phyloP scores from a whole-genome alignment of 805 yeast genomes.

The Yarrowia hollandica region DNA sequence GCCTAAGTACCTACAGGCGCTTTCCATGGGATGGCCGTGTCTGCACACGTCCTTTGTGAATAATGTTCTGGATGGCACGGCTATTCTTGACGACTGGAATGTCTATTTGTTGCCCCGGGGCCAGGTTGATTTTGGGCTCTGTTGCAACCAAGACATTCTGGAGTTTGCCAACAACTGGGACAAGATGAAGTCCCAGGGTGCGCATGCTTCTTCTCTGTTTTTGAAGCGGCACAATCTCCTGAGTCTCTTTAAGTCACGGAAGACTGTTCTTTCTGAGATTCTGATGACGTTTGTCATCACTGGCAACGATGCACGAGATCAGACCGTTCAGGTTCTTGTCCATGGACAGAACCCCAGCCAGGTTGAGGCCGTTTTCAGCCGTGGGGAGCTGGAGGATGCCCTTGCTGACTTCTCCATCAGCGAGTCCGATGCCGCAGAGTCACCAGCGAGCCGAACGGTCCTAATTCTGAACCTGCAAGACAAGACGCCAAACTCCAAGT shows the following conservation, averaged over 20 bases:
- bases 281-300: constrained; percentile 16
- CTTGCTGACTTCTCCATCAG: not conserved
- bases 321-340: constrained; percentile 2
- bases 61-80: not conserved
- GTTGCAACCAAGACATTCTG: constrained; percentile 13
- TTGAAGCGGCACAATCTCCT: constrained; percentile 3
- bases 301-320: not conserved
- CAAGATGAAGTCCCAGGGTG: not conserved
- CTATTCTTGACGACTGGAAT: constrained; percentile 15
- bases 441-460: not conserved
- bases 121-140: constrained; percentile 1
- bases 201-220: not conserved
- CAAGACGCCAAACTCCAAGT: not conserved
- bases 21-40: constrained; percentile 24
- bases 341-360: constrained; percentile 14
- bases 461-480: constrained; percentile 4
- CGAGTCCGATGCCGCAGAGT: not conserved
- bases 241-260: constrained; percentile 1
- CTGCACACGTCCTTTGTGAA: constrained; percentile 6
- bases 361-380: constrained; percentile 3
- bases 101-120: constrained; percentile 7
- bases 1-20: constrained; percentile 16
- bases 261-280: constrained; percentile 1
- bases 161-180: constrained; percentile 14
- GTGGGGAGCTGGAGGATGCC: constrained; percentile 10